Evolutionary conservation across 2,329 filamentous ascomycete genomes (phyloP).

Genomic region (Hypoxylon sp.): DNA sequence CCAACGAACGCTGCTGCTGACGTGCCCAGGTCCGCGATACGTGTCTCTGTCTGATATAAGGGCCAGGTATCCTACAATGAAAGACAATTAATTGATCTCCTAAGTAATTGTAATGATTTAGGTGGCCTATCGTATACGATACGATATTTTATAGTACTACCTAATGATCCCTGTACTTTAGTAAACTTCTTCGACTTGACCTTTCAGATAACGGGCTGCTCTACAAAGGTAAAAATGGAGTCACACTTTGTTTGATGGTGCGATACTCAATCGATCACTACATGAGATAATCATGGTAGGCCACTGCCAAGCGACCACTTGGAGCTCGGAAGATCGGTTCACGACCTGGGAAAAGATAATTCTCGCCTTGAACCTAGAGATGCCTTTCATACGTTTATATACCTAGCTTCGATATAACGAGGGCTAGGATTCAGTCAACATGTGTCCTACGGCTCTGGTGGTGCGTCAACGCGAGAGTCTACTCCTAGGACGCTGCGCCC

Average conservation of each 20-base stretch:
- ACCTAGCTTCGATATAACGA: not conserved
- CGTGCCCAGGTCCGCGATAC: too few relatives aligned
- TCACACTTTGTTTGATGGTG: not conserved
- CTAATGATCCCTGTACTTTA: not conserved
- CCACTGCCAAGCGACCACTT: not conserved
- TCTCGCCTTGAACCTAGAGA: not conserved
- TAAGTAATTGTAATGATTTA: not conserved
- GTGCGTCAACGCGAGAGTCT: not conserved
- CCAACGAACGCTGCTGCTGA: too few relatives aligned
- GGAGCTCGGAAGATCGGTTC: not conserved
- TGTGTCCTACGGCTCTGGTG: not conserved
- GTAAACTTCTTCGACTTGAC: not conserved
- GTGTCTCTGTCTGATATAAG: too few relatives aligned
- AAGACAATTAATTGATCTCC: not conserved
- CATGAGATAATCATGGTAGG: not conserved
- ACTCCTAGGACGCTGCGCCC: too few relatives aligned
- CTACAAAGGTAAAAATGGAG: not conserved
- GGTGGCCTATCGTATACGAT: not conserved
- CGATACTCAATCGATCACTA: not conserved
- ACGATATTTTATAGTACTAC: not conserved
- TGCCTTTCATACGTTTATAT: conserved; percentile 1
- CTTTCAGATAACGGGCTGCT: not conserved
- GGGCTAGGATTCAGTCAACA: not conserved
- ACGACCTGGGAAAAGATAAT: conserved; percentile 2
- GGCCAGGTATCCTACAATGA: too few relatives aligned